phyloP scores from a whole-genome alignment of 371 early-diverging fungal species.

The Circinella minor region DNA sequence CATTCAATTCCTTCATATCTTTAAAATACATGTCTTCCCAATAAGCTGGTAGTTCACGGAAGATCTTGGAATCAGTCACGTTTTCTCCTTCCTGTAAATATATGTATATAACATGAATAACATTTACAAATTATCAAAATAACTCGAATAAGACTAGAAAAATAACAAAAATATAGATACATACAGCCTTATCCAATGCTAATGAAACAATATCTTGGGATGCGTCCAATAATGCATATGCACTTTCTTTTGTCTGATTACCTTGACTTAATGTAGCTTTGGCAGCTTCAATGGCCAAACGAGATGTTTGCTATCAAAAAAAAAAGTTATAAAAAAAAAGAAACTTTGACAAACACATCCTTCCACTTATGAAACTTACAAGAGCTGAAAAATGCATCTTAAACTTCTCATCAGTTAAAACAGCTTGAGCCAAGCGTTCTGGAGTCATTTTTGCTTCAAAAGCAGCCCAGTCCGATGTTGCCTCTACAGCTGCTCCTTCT shows the following conservation, averaged over 20 bases:
- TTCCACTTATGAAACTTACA: slow-evolving; percentile 36
- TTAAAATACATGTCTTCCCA: slow-evolving; percentile 97
- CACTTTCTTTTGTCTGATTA: slow-evolving; percentile 47
- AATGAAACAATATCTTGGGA: slow-evolving; percentile 59
- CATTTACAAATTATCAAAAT: too few relatives aligned
- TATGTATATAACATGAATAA: too few relatives aligned
- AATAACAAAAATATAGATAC: not conserved
- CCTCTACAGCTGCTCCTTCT: slow-evolving; percentile 38
- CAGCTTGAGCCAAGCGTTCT: slow-evolving; percentile 53
- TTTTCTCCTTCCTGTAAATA: slow-evolving; percentile 53
- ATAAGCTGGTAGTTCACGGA: slow-evolving; percentile 90
- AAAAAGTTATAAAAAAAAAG: not conserved
- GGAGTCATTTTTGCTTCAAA: slow-evolving; percentile 61
- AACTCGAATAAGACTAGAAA: not conserved
- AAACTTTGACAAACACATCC: not conserved
- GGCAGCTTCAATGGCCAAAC: slow-evolving; percentile 55
- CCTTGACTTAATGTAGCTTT: slow-evolving; percentile 49
- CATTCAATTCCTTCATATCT: slow-evolving; percentile 95
- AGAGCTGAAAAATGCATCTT: slow-evolving; percentile 72
- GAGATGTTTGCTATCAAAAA: slow-evolving; percentile 42
- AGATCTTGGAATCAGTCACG: slow-evolving; percentile 87
- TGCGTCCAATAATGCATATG: slow-evolving; percentile 47
- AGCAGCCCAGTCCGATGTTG: slow-evolving; percentile 53
- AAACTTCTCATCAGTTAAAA: slow-evolving; percentile 71
- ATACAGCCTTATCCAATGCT: slow-evolving; percentile 65